A percentile compares a stretch with the other conserved stretches of the same genome.
Conservation (phyloP, 2,329 filamentous ascomycete genomes). For the Colletotrichum truncatum region DNA sequence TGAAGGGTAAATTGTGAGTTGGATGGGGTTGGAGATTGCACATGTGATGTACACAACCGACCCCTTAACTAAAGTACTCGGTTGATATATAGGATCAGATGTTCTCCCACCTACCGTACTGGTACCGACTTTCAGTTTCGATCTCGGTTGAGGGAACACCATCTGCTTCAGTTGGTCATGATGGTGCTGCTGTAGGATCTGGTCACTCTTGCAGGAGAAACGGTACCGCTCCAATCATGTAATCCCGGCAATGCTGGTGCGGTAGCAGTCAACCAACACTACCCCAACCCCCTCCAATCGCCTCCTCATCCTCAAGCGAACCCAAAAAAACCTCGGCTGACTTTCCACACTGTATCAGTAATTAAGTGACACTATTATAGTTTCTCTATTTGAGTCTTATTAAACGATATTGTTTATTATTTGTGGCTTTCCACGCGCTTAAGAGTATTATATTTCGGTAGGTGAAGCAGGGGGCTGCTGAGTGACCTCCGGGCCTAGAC, state of each 20-base stretch:
- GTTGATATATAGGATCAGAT: not conserved
- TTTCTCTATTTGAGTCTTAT: not conserved
- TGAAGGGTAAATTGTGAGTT: not conserved
- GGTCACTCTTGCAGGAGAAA: not conserved
- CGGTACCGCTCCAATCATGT: constrained; percentile 18
- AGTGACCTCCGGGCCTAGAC: not conserved
- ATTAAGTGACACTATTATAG: not conserved
- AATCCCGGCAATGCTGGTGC: not conserved
- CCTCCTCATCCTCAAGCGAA: no score
- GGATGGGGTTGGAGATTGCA: not conserved
- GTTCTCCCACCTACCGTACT: not conserved
- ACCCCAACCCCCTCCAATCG: no score
- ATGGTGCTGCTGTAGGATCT: not conserved
- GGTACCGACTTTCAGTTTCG: no score
- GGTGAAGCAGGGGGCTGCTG: no score
- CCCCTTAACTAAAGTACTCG: not conserved
- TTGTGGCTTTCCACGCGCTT: no score
- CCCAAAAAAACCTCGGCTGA: not conserved
- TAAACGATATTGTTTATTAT: not conserved
- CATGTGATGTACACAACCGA: not conserved
- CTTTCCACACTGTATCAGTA: not conserved
- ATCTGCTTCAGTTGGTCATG: not conserved
- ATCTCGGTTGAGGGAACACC: not conserved
- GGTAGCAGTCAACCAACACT: no score
- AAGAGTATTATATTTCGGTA: no score